Conservation (phyloP, 2,329 filamentous ascomycete species). For the Fonsecaea multimorphosa region DNA sequence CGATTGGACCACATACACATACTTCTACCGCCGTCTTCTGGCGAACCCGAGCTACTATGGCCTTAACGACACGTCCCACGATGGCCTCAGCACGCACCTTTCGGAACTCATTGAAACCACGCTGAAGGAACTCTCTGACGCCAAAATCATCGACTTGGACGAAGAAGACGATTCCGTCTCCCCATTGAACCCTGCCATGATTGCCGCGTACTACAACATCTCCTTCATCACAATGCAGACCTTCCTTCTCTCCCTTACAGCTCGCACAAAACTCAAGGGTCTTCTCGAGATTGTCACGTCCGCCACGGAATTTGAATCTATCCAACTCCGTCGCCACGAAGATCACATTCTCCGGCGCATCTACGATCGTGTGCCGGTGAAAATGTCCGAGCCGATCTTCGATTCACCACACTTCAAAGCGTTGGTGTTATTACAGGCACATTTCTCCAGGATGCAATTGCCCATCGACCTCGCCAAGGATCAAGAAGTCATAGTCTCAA, state of each 20-base stretch:
- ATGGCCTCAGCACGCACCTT: slow-evolving; percentile 90
- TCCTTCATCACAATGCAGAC: slow-evolving; percentile 99
- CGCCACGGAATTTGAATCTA: slow-evolving; percentile 92
- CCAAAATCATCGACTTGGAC: slow-evolving; percentile 94
- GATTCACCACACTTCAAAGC: slow-evolving; percentile 99
- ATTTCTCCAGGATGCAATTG: slow-evolving; percentile 96
- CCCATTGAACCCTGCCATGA: slow-evolving; percentile 95
- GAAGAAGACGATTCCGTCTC: slow-evolving; percentile 89
- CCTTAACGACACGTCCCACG: slow-evolving; percentile 83
- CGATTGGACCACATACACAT: slow-evolving; percentile 98
- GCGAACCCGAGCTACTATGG: slow-evolving; percentile 98
- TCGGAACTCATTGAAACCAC: slow-evolving; percentile 95
- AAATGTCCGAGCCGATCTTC: slow-evolving; percentile 84
- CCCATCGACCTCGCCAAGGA: slow-evolving; percentile 96
- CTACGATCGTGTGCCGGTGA: slow-evolving; percentile 92
- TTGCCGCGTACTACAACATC: slow-evolving; percentile 98
- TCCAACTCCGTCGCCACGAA: slow-evolving; percentile 93
- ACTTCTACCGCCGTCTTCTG: slow-evolving; percentile 92
- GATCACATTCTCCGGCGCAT: slow-evolving; percentile 85
- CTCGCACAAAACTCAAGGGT: slow-evolving; percentile 91
- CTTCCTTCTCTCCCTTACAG: slow-evolving; percentile 86
- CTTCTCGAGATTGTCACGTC: slow-evolving; percentile 97
- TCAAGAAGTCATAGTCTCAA: slow-evolving; percentile 84
- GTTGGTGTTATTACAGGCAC: slow-evolving; percentile 94
- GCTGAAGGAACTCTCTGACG: slow-evolving; percentile 85